phyloP scores from a whole-genome alignment of 139 green algal species.

The Marvania coccoides region DNA sequence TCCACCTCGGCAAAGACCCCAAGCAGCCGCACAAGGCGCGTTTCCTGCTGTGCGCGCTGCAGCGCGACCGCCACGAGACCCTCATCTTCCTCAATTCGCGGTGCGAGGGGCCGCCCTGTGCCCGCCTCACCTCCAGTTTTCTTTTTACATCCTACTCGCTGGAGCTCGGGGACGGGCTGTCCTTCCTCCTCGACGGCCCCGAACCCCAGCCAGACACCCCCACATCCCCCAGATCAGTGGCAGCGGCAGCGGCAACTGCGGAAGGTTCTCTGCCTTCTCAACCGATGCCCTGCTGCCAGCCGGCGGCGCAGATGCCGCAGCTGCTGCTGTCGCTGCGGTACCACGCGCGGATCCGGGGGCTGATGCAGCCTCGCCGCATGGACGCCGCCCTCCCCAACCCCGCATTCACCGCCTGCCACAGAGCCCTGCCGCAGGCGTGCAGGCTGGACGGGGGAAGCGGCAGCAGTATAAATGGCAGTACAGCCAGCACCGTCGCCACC shows the following conservation, averaged over 20 bases:
- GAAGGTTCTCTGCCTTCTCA: not conserved
- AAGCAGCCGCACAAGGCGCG: not conserved
- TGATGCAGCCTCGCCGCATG: slow-evolving; percentile 44
- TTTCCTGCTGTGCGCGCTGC: not conserved
- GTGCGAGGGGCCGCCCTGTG: slow-evolving; percentile 3
- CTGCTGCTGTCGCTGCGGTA: slow-evolving; percentile 29
- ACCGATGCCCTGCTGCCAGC: not conserved
- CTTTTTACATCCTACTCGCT: slow-evolving; percentile 13
- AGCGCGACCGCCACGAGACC: slow-evolving; percentile 1
- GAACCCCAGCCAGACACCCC: no score
- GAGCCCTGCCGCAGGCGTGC: not conserved
- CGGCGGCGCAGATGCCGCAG: not conserved
- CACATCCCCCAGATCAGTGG: not conserved
- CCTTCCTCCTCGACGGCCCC: not conserved
- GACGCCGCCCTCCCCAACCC: not conserved
- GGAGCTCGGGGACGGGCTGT: not conserved
- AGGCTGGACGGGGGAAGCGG: not conserved
- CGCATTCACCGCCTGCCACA: not conserved
- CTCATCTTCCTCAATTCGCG: slow-evolving; percentile 14
- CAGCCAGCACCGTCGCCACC: not conserved
- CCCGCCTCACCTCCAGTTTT: slow-evolving; percentile 11
- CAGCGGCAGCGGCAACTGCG: not conserved
- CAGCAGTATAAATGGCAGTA: not conserved
- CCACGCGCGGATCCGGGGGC: slow-evolving; percentile 28
- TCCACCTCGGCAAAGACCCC: slow-evolving; percentile 14